A percentile compares a stretch with the other conserved stretches of the same genome.
Conservation (phyloP, 306 rosid genomes). For the Phaseolus lunatus region DNA sequence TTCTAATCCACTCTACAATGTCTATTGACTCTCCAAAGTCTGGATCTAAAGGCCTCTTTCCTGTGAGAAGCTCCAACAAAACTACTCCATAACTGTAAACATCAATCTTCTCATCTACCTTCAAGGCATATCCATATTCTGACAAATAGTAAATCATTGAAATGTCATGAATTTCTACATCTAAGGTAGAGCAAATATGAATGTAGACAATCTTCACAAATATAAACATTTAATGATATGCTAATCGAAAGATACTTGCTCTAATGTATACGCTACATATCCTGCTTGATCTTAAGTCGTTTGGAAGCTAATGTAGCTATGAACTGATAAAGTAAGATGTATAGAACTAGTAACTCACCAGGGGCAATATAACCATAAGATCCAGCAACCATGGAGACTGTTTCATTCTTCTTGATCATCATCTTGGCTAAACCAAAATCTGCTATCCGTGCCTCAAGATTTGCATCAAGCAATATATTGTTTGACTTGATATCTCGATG, state of each 20-base stretch:
- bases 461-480: slow-evolving; percentile 85
- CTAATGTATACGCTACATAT: not conserved
- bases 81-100: slow-evolving; percentile 94
- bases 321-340: slow-evolving; percentile 28
- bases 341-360: slow-evolving; percentile 59
- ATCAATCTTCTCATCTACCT: slow-evolving; percentile 95
- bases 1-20: slow-evolving; percentile 88
- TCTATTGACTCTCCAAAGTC: slow-evolving; percentile 84
- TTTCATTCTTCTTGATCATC: slow-evolving; percentile 89
- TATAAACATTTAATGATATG: not conserved
- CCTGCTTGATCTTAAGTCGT: not conserved
- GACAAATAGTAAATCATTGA: slow-evolving; percentile 38
- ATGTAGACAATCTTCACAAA: not conserved
- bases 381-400: slow-evolving; percentile 94
- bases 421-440: slow-evolving; percentile 94
- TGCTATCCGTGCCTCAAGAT: slow-evolving; percentile 91
- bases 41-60: slow-evolving; percentile 74
- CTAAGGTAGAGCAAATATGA: slow-evolving; percentile 18
- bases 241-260: slow-evolving; percentile 24
- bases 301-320: slow-evolving; percentile 1
- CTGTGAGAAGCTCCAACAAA: slow-evolving; percentile 85
- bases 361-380: slow-evolving; percentile 99
- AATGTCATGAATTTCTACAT: slow-evolving; percentile 13
- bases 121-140: slow-evolving; percentile 94
- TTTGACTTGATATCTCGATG: slow-evolving; percentile 93